Evolutionary conservation across 805 yeast species (phyloP).

Genomic region (Candida suzukii): DNA sequence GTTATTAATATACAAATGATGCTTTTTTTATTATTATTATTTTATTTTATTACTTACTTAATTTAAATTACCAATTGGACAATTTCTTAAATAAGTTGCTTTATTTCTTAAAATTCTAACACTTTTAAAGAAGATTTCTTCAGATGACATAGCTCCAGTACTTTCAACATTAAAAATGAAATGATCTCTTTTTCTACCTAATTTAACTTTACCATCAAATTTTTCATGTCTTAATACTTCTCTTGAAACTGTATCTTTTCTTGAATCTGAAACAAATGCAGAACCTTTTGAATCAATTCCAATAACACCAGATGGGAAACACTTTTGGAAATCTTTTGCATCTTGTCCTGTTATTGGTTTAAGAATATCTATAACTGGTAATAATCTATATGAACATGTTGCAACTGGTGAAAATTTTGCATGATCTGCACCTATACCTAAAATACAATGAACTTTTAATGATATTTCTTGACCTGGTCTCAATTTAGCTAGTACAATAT

Average conservation of each 20-base stretch:
- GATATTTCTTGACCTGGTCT: slow-evolving; percentile 97
- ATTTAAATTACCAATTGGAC: slow-evolving; percentile 54
- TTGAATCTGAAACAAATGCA: slow-evolving; percentile 81
- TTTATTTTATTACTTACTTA: slow-evolving; percentile 23
- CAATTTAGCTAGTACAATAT: slow-evolving; percentile 82
- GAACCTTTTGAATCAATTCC: slow-evolving; percentile 58
- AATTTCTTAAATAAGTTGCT: slow-evolving; percentile 69
- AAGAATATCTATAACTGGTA: slow-evolving; percentile 78
- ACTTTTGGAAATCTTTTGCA: slow-evolving; percentile 74
- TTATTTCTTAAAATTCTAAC: slow-evolving; percentile 81
- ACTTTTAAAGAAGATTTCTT: slow-evolving; percentile 88
- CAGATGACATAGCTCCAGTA: slow-evolving; percentile 96
- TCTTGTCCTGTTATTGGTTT: slow-evolving; percentile 69
- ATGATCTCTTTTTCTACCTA: slow-evolving; percentile 88
- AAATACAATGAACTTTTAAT: slow-evolving; percentile 79
- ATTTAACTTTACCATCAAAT: slow-evolving; percentile 79
- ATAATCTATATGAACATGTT: slow-evolving; percentile 89
- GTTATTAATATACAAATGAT: slow-evolving; percentile 11
- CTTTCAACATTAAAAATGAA: slow-evolving; percentile 93
- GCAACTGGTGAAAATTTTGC: slow-evolving; percentile 97
- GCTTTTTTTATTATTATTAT: slow-evolving; percentile 18
- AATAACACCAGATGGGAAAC: slow-evolving; percentile 92
- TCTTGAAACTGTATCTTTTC: slow-evolving; percentile 94
- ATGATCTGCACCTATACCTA: slow-evolving; percentile 92
- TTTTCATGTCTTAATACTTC: slow-evolving; percentile 93